These are phyloP conservation scores for Taiwanofungus camphoratus DNA, from an alignment of 1,284 basidiomycete species.

Conservation along the genomic window DNA sequence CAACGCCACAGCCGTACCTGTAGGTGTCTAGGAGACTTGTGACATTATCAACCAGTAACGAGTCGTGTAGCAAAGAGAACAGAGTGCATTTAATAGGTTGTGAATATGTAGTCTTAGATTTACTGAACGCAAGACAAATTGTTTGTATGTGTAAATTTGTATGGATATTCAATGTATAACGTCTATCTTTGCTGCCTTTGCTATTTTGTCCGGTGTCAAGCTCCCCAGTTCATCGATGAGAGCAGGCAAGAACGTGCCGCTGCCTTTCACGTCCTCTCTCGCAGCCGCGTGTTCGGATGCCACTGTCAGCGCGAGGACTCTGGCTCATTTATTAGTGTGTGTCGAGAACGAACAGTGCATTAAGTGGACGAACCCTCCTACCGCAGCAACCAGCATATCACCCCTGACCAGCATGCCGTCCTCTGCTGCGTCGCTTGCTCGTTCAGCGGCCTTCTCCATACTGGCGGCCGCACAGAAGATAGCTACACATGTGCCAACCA, in stretches of 20 bases:
- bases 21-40: constrained; percentile 11
- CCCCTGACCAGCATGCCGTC: constrained; percentile 53
- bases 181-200: constrained; percentile 44
- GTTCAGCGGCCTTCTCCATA: constrained; percentile 24
- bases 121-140: no score
- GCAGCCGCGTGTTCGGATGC: constrained; percentile 78
- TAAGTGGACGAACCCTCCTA: constrained; percentile 58
- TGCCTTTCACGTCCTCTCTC: constrained; percentile 70
- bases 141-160: no score
- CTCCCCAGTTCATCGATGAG: constrained; percentile 79
- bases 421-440: constrained; percentile 19
- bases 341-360: background rate
- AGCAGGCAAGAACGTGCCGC: constrained; percentile 84
- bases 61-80: background rate
- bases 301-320: constrained; percentile 77
- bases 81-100: background rate
- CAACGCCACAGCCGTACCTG: constrained; percentile 21
- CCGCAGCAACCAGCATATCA: constrained; percentile 69
- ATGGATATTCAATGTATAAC: constrained; percentile 18
- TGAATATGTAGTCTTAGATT: background rate
- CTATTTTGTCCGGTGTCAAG: constrained; percentile 53
- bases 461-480: constrained; percentile 74
- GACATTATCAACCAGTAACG: background rate
- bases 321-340: constrained; percentile 24
- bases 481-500: constrained; percentile 75